phyloP scores from a whole-genome alignment of 2,329 filamentous ascomycete genomes.

The Alternaria gaisen region DNA sequence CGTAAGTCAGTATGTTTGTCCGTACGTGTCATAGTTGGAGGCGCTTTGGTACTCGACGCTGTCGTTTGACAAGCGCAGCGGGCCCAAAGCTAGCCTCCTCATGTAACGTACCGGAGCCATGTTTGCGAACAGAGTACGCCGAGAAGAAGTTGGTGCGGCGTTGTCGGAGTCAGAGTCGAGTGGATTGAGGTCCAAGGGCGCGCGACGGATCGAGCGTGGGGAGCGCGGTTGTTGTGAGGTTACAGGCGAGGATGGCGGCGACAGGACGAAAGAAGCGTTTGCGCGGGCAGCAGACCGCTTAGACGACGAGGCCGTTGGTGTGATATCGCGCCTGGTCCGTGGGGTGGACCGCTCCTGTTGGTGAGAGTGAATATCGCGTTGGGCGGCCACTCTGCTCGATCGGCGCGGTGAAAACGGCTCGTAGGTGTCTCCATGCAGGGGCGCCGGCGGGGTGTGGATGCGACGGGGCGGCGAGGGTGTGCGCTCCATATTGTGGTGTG shows the following conservation, averaged over 20 bases:
- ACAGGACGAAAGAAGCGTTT: conserved; percentile 56
- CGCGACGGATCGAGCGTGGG: conserved; percentile 44
- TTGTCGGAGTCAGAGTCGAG: conserved; percentile 45
- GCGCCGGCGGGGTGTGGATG: conserved; percentile 73
- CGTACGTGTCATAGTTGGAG: not conserved
- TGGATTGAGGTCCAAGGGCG: conserved; percentile 28
- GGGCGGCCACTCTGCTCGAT: conserved; percentile 67
- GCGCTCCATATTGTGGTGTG: conserved; percentile 47
- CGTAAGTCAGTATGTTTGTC: conserved; percentile 10
- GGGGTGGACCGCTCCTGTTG: conserved; percentile 38
- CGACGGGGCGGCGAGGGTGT: conserved; percentile 69
- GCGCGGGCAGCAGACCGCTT: conserved; percentile 47
- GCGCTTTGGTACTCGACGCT: not conserved
- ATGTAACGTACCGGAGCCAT: conserved; percentile 36
- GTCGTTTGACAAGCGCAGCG: conserved; percentile 7
- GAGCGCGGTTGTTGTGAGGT: conserved; percentile 45
- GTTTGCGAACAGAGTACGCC: conserved; percentile 33
- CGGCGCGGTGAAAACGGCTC: conserved; percentile 77
- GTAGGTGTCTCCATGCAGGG: conserved; percentile 75
- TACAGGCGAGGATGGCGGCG: conserved; percentile 54
- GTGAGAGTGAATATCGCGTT: conserved; percentile 52
- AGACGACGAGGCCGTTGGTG: conserved; percentile 38
- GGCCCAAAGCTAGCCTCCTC: conserved; percentile 18
- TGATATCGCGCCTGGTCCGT: conserved; percentile 39
- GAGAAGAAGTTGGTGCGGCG: conserved; percentile 36